A percentile compares a stretch with the other conserved stretches of the same genome.
phyloP scores from a whole-genome alignment of 495 filamentous ascomycete genomes.

The Neurospora sp. region DNA sequence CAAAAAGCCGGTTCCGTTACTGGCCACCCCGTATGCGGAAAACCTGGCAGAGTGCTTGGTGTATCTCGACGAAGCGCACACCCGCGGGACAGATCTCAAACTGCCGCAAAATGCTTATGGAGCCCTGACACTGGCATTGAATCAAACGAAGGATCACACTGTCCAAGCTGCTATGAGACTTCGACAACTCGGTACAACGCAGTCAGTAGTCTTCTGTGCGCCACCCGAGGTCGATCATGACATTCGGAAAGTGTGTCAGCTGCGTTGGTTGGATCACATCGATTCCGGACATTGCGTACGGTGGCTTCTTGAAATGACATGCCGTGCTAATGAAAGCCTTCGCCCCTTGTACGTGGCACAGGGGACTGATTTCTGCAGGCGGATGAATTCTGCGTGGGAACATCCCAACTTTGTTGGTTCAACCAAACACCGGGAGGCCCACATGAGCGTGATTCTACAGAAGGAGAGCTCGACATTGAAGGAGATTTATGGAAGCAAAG shows the following conservation, averaged over 20 bases:
- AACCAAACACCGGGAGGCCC: not conserved
- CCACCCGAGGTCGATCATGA: constrained; percentile 33
- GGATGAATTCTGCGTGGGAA: constrained; percentile 3
- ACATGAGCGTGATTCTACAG: not conserved
- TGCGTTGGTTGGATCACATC: constrained; percentile 4
- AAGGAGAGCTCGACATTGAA: not conserved
- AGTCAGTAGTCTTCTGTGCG: constrained; percentile 24
- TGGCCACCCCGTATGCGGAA: constrained; percentile 31
- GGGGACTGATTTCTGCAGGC: constrained; percentile 42
- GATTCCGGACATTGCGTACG: constrained; percentile 40
- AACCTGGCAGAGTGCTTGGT: constrained; percentile 33
- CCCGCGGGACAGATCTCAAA: constrained; percentile 39
- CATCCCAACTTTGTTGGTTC: not conserved
- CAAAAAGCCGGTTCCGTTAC: constrained; percentile 17
- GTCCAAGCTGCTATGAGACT: constrained; percentile 30
- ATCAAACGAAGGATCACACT: constrained; percentile 37
- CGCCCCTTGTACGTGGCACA: constrained; percentile 44
- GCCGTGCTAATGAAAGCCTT: constrained; percentile 39
- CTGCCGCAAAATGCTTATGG: constrained; percentile 28
- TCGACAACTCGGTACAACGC: constrained; percentile 20
- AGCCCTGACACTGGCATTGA: constrained; percentile 36
- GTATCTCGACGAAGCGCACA: constrained; percentile 38
- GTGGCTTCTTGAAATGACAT: constrained; percentile 53
- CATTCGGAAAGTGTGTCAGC: constrained; percentile 25
- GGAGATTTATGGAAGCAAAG: not conserved